Percentiles rank a stretch among this genome's conserved stretches.
Evolutionary conservation across 1,284 basidiomycete species (phyloP).

Genomic region (Trichosporon ovoides): DNA sequence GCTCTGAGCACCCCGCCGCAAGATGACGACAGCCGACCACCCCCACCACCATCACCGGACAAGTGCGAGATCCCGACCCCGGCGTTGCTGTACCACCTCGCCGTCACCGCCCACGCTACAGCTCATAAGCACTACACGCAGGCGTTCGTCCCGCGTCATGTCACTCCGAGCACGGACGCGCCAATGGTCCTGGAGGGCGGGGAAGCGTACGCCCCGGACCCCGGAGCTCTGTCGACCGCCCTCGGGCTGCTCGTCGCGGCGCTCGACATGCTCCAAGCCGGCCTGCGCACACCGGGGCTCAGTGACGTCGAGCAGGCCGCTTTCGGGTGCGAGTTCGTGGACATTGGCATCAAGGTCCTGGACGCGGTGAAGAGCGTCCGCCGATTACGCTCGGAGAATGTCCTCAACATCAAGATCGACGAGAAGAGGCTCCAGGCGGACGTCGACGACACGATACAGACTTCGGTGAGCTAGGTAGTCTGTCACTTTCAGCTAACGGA

Average conservation of each 20-base stretch:
- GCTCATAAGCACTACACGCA: constrained; percentile 34
- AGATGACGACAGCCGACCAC: neutral
- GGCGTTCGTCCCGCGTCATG: constrained; percentile 31
- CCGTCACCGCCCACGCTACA: constrained; percentile 29
- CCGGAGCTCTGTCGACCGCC: constrained; percentile 24
- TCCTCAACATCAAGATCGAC: constrained; percentile 17
- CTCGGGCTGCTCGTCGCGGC: constrained; percentile 30
- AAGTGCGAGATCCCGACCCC: neutral
- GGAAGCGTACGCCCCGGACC: constrained; percentile 21
- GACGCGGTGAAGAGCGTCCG: constrained; percentile 4
- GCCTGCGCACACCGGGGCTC: constrained; percentile 19
- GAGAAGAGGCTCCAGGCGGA: constrained; percentile 20
- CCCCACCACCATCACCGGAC: no score
- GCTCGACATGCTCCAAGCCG: constrained; percentile 31
- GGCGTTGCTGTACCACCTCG: constrained; percentile 34
- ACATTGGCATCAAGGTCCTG: constrained; percentile 33
- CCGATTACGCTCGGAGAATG: neutral
- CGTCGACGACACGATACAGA: constrained; percentile 23
- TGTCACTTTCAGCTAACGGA: neutral
- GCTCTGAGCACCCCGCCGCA: neutral
- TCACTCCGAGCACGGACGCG: neutral
- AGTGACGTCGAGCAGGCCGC: constrained; percentile 33
- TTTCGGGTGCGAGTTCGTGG: constrained; percentile 33
- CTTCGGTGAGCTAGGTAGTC: constrained; percentile 18
- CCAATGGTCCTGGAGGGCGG: constrained; percentile 12